phyloP scores from a whole-genome alignment of 2,329 filamentous ascomycete genomes.

The Pseudopyricularia javanii region DNA sequence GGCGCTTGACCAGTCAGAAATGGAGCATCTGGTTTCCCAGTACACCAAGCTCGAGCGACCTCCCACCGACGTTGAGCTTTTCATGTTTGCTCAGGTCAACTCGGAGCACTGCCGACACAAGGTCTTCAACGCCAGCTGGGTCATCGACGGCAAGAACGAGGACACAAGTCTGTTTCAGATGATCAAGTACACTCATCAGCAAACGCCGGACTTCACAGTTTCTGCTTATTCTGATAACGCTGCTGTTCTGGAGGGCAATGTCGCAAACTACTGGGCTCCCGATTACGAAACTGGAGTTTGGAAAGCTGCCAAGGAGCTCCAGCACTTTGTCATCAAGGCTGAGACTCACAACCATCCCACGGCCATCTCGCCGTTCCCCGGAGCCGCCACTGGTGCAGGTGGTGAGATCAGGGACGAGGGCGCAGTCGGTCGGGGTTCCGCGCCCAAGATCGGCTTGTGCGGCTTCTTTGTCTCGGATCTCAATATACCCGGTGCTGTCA shows the following conservation, averaged over 20 bases:
- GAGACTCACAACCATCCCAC: conserved; percentile 98
- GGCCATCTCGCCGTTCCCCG: conserved; percentile 83
- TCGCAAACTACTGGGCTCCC: conserved; percentile 73
- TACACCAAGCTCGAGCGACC: conserved; percentile 55
- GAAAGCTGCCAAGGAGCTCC: conserved; percentile 73
- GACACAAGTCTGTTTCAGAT: conserved; percentile 79
- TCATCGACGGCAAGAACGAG: conserved; percentile 76
- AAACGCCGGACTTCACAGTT: conserved; percentile 69
- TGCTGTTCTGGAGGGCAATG: conserved; percentile 69
- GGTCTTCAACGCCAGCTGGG: conserved; percentile 96
- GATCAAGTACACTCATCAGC: conserved; percentile 91
- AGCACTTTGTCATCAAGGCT: conserved; percentile 85
- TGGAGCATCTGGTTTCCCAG: conserved; percentile 84
- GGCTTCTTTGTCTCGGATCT: conserved; percentile 96
- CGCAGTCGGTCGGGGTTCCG: conserved; percentile 83
- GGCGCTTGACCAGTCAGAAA: conserved; percentile 77
- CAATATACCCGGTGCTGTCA: conserved; percentile 67
- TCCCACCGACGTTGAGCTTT: conserved; percentile 85
- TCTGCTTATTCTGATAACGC: conserved; percentile 98
- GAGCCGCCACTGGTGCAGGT: conserved; percentile 88
- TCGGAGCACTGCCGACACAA: conserved; percentile 83
- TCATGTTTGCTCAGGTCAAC: conserved; percentile 99
- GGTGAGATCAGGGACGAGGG: conserved; percentile 95
- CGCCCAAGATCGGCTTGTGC: conserved; percentile 79
- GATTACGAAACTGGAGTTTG: conserved; percentile 78